These are phyloP conservation scores for Termitomyces sp. DNA, from an alignment of 768 basidiomycete species.

Conservation along the genomic window DNA sequence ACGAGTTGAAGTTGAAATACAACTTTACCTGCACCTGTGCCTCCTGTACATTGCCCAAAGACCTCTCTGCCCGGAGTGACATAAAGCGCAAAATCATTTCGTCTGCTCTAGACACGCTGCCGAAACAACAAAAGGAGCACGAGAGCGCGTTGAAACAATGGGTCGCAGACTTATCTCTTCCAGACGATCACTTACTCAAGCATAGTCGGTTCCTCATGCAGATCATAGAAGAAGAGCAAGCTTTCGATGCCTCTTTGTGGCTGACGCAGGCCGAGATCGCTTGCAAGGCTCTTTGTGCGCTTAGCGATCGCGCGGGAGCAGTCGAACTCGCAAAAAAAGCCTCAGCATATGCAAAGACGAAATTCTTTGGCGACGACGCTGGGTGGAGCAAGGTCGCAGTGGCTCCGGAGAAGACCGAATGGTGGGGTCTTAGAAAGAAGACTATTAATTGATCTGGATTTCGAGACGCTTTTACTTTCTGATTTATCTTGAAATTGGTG, in stretches of 20 bases:
- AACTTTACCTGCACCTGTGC: constrained; percentile 14
- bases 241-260: constrained; percentile 7
- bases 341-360: constrained; percentile 2
- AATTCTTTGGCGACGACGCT: constrained; percentile 5
- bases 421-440: constrained; percentile 14
- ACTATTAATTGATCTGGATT: background rate
- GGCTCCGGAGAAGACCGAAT: constrained; percentile 13
- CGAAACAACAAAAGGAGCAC: constrained; percentile 1
- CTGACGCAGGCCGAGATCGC: constrained; percentile 8
- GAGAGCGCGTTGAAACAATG: constrained; percentile 8
- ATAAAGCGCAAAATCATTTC: constrained; percentile 8
- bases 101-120: background rate
- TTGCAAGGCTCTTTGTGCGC: constrained; percentile 17
- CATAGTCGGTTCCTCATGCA: constrained; percentile 2
- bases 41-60: constrained; percentile 8
- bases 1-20: constrained; percentile 5
- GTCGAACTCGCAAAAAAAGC: constrained; percentile 13
- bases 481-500: background rate
- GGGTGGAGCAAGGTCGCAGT: constrained; percentile 14
- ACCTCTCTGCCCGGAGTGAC: constrained; percentile 13
- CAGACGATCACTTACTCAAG: constrained; percentile 9
- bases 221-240: constrained; percentile 13
- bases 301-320: constrained; percentile 11
- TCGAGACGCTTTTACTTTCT: too few species aligned
- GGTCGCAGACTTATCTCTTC: constrained; percentile 7